Evolutionary conservation across 169 alveolate genomes (phyloP).

Genomic region (Cryptosporidium bovis): DNA sequence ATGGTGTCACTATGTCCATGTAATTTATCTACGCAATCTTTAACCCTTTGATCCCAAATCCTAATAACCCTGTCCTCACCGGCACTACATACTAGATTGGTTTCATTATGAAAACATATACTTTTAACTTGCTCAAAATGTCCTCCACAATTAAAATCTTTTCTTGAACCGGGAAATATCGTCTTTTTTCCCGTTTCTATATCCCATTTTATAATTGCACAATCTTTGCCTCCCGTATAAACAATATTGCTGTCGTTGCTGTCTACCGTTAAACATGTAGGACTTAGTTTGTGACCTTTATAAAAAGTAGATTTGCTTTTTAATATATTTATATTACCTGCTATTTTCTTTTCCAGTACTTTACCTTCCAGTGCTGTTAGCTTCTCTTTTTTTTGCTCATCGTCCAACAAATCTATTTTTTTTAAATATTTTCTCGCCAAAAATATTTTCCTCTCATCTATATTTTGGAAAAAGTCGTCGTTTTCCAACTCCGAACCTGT

Average conservation of each 20-base stretch:
- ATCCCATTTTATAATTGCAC: conserved; percentile 79
- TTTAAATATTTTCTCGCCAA: conserved; percentile 42
- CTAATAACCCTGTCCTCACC: conserved; percentile 78
- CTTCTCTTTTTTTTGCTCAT: background rate
- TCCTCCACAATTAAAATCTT: conserved; percentile 70
- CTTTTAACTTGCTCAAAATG: conserved; percentile 74
- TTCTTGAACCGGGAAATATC: conserved; percentile 65
- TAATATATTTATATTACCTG: conserved; percentile 18
- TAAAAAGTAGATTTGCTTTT: conserved; percentile 29
- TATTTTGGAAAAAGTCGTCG: conserved; percentile 49
- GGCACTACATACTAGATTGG: conserved; percentile 75
- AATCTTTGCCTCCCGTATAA: conserved; percentile 81
- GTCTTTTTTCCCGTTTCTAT: conserved; percentile 71
- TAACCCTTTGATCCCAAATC: conserved; percentile 78
- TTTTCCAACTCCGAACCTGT: background rate
- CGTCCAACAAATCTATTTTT: conserved; percentile 33
- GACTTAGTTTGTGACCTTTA: conserved; percentile 79
- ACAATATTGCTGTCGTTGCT: conserved; percentile 41
- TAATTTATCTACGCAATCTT: conserved; percentile 49
- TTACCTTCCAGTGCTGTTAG: conserved; percentile 18
- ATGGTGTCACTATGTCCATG: conserved; percentile 78
- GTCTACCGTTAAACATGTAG: conserved; percentile 78
- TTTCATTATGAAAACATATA: conserved; percentile 63
- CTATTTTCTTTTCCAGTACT: conserved; percentile 17
- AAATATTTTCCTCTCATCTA: conserved; percentile 39